These are phyloP conservation scores for Clavulina sp. DNA, from an alignment of 768 basidiomycete genomes.

Conservation along the genomic window DNA sequence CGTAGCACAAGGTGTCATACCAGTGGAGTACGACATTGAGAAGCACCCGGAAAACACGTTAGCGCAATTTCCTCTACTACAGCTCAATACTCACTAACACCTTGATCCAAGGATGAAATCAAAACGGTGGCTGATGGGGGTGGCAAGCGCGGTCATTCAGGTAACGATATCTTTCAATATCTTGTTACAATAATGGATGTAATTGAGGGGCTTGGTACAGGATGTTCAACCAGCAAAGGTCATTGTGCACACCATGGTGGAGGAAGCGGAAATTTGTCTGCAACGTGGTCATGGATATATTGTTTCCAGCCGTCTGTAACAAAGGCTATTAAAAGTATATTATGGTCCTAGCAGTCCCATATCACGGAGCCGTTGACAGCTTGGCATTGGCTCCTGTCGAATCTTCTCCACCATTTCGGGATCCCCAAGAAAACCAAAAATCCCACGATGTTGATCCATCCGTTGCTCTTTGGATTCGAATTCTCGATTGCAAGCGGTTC, in stretches of 20 bases:
- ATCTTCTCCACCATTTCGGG: constrained; percentile 75
- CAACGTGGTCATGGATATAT: not conserved
- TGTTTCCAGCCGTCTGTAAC: not conserved
- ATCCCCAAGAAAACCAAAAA: constrained; percentile 85
- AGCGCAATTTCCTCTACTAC: not conserved
- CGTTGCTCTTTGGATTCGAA: constrained; percentile 47
- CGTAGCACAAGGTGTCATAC: constrained; percentile 65
- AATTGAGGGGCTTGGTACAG: not conserved
- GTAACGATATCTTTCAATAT: not conserved
- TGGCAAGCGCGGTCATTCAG: constrained; percentile 40
- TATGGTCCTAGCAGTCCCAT: constrained; percentile 10
- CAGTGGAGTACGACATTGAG: constrained; percentile 50
- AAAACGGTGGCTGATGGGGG: constrained; percentile 69
- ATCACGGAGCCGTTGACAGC: constrained; percentile 58
- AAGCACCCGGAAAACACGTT: constrained; percentile 68
- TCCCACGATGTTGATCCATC: constrained; percentile 61
- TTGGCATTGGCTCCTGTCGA: constrained; percentile 47
- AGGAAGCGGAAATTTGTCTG: constrained; percentile 29
- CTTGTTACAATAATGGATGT: not conserved
- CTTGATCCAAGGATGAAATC: constrained; percentile 20
- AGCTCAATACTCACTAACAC: not conserved
- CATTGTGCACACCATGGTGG: constrained; percentile 73
- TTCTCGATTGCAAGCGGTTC: constrained; percentile 51
- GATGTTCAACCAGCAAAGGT: constrained; percentile 67
- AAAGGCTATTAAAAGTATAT: not conserved